Evolutionary conservation across 768 basidiomycete species (phyloP), one percentile per base, ranked within the genome.

Genomic region (Calocera cornea): DNA sequence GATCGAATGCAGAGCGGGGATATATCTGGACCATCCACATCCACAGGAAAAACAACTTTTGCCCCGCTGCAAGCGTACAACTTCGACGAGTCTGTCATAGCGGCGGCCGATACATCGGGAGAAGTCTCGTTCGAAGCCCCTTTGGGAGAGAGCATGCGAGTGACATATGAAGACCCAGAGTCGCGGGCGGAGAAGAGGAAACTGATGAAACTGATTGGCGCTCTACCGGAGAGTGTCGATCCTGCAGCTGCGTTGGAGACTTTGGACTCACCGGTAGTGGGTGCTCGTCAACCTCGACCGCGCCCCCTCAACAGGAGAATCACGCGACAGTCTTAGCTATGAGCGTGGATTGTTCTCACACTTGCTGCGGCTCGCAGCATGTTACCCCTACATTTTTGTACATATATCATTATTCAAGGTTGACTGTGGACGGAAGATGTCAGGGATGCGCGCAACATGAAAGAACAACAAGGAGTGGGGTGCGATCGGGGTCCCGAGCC

Each of bases 131-230:
- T 47, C 44, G 44, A 47, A 19, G 31, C 10, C 2, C 31, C 54
- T 5, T 33, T 60, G 47, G 66, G 64, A 50, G 68, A 67, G 19
- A 81, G 81, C 70, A 77, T 84, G 74, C 79, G 82, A 3, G 86
- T 89, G 10, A 80, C 78, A 67, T 90, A 89, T 69, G 86, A 87
- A 72, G 87, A 89, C 75, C 86, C 87, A 1, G 82, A 76, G 24
- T 84, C 88, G 76, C 74, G 77, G 41, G 83, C 82, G 63, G 86
- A 87, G 75, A 82, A 82, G 74, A 77, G 80, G 68, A 78, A 82
- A 73, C 72, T 89, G 70, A 80, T 87, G 82, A 79, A 75, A 66
- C 74, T 89, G 71, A 72, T 88, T 22, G 63, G 65, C 16, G 54
- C 10, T 2, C 10, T 60, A 27, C 54, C 54, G 22, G 54, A 60